A percentile compares a stretch with the other conserved stretches of the same genome.
Conservation (phyloP, 2,329 filamentous ascomycete genomes). For the Clonostachys sp. region DNA sequence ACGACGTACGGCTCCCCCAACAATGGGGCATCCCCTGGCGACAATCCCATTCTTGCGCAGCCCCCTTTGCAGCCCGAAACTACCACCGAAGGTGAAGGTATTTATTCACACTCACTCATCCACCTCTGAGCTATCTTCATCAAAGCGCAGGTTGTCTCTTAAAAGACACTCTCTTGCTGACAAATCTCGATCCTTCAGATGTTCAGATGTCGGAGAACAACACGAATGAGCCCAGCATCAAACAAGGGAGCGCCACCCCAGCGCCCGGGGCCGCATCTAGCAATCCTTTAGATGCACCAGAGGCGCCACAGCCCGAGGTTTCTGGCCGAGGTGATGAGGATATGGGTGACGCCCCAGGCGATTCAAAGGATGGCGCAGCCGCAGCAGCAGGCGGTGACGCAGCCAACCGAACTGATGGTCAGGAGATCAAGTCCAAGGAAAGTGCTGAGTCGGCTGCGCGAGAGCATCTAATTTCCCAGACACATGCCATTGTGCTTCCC, state of each 20-base stretch:
- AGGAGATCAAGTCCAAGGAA: slow-evolving; percentile 70
- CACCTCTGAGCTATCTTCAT: too few relatives aligned
- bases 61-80: slow-evolving; percentile 43
- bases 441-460: slow-evolving; percentile 81
- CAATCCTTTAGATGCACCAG: slow-evolving; percentile 66
- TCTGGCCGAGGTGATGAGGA: slow-evolving; percentile 67
- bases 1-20: slow-evolving; percentile 53
- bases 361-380: slow-evolving; percentile 42
- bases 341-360: slow-evolving; percentile 64
- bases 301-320: slow-evolving; percentile 52
- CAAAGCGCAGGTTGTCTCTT: not conserved
- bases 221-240: slow-evolving; percentile 42
- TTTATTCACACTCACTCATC: not conserved
- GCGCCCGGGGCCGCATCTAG: slow-evolving; percentile 49
- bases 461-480: slow-evolving; percentile 88
- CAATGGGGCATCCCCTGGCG: slow-evolving; percentile 50
- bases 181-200: slow-evolving; percentile 36
- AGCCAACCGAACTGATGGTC: slow-evolving; percentile 28
- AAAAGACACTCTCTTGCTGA: not conserved
- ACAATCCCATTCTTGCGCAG: slow-evolving; percentile 52
- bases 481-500: slow-evolving; percentile 91
- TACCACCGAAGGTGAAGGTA: slow-evolving; percentile 42
- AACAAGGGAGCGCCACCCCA: slow-evolving; percentile 57
- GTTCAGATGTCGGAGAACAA: slow-evolving; percentile 56
- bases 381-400: slow-evolving; percentile 43